Conservation (phyloP, 2,329 filamentous ascomycete species). For the Trichophyton mentagrophytes region DNA sequence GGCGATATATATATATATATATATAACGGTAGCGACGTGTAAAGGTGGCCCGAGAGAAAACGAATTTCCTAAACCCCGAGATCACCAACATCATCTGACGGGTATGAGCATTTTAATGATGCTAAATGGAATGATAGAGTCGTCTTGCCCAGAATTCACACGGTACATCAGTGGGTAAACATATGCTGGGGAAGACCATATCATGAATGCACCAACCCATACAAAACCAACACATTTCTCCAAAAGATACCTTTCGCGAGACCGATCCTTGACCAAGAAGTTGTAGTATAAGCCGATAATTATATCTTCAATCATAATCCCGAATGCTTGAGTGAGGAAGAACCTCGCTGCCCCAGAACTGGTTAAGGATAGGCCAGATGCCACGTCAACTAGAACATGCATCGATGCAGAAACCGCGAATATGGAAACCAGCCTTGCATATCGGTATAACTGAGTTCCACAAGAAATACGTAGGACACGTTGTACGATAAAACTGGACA, state of each 20-base stretch:
- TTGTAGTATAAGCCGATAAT: not conserved
- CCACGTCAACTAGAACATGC: slow-evolving; percentile 6
- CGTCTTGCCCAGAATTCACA: not conserved
- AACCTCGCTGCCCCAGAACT: slow-evolving; percentile 9
- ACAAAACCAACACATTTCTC: slow-evolving; percentile 7
- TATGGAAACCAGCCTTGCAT: slow-evolving; percentile 3
- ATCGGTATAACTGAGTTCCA: slow-evolving; percentile 1
- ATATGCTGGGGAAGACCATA: slow-evolving; percentile 6
- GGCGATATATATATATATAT: too few relatives aligned
- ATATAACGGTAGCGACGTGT: too few relatives aligned
- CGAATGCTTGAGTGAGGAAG: slow-evolving; percentile 6
- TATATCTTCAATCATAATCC: slow-evolving; percentile 9
- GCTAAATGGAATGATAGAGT: not conserved
- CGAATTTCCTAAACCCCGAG: not conserved
- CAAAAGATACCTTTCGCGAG: too few relatives aligned
- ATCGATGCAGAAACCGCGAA: slow-evolving; percentile 8
- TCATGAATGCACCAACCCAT: slow-evolving; percentile 7
- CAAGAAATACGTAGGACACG: not conserved
- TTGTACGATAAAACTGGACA: not conserved
- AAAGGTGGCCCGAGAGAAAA: too few relatives aligned
- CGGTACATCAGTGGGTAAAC: slow-evolving; percentile 6
- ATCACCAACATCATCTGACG: not conserved
- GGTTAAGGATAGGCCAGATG: slow-evolving; percentile 1
- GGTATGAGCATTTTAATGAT: not conserved
- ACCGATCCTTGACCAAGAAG: not conserved